Conservation (phyloP, 2,329 filamentous ascomycete genomes). For the Xylariaceae sp. region DNA sequence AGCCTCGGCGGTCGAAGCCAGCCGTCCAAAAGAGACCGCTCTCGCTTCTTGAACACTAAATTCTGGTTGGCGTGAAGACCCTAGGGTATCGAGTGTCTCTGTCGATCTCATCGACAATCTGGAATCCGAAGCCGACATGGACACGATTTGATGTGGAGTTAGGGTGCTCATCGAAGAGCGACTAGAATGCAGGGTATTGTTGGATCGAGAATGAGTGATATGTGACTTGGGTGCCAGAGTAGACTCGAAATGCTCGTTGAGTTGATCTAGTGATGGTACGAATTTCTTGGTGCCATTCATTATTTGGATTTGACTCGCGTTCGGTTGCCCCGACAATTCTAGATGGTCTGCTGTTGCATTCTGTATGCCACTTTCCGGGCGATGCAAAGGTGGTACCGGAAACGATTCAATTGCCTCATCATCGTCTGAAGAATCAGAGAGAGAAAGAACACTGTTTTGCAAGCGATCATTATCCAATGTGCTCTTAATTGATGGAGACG, state of each 20-base stretch:
- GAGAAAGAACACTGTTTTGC: conserved; percentile 52
- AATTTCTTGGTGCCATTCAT: conserved; percentile 4
- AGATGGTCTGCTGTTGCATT: conserved; percentile 13
- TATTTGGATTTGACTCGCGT: conserved; percentile 4
- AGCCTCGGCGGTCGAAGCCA: conserved; percentile 26
- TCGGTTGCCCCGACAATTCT: conserved; percentile 3
- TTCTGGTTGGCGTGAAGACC: conserved; percentile 27
- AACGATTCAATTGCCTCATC: conserved; percentile 35
- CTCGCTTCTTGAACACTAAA: conserved; percentile 38
- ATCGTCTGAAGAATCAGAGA: conserved; percentile 50
- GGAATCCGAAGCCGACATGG: conserved; percentile 25
- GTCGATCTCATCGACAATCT: conserved; percentile 36
- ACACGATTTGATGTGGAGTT: conserved; percentile 12
- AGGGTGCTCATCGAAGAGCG: conserved; percentile 26
- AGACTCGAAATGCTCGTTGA: conserved; percentile 38
- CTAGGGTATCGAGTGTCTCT: conserved; percentile 33
- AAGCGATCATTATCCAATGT: conserved; percentile 49
- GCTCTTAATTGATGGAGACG: conserved; percentile 46
- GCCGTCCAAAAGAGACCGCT: conserved; percentile 35
- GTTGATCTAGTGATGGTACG: conserved; percentile 36
- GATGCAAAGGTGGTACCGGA: conserved; percentile 32
- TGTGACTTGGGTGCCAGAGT: conserved; percentile 32
- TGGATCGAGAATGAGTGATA: conserved; percentile 19
- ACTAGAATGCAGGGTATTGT: conserved; percentile 20
- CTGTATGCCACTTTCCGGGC: conserved; percentile 26